Evolutionary conservation across 2,329 filamentous ascomycete genomes (phyloP).

Genomic region (Aspergillaceae sp.): DNA sequence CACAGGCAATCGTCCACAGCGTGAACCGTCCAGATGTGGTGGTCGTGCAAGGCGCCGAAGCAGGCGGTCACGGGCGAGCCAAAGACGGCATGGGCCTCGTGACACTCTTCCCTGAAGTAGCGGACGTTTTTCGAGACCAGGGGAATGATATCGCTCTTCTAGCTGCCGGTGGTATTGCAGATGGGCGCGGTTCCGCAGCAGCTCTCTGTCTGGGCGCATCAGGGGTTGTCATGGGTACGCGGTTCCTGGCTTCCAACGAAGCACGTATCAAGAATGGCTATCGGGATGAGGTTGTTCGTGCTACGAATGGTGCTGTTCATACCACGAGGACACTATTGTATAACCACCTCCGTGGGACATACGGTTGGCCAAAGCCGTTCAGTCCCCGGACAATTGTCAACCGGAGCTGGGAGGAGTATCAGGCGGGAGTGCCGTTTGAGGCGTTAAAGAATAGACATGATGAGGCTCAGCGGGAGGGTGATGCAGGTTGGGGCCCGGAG

Average conservation of each 20-base stretch:
- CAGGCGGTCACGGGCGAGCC: slow-evolving; percentile 47
- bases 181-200: slow-evolving; percentile 44
- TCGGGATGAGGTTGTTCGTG: slow-evolving; percentile 42
- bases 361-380: slow-evolving; percentile 52
- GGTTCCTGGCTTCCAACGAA: slow-evolving; percentile 50
- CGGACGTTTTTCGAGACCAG: slow-evolving; percentile 32
- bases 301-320: slow-evolving; percentile 43
- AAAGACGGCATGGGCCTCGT: slow-evolving; percentile 42
- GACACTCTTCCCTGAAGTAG: slow-evolving; percentile 45
- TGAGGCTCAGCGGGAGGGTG: slow-evolving; percentile 31
- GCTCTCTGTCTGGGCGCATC: slow-evolving; percentile 45
- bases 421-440: slow-evolving; percentile 36
- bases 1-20: slow-evolving; percentile 31
- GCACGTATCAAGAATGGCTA: slow-evolving; percentile 46
- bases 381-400: slow-evolving; percentile 42
- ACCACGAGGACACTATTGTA: slow-evolving; percentile 48
- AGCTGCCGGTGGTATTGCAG: slow-evolving; percentile 47
- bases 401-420: slow-evolving; percentile 13
- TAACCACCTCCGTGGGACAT: slow-evolving; percentile 48
- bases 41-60: slow-evolving; percentile 48
- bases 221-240: slow-evolving; percentile 55
- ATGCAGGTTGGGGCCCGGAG: slow-evolving; percentile 41
- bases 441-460: slow-evolving; percentile 40
- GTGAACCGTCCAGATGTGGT: slow-evolving; percentile 42
- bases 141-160: slow-evolving; percentile 35